These are phyloP conservation scores for Aspergillus intermedius DNA, from an alignment of 2,329 filamentous ascomycete species.

Conservation along the genomic window DNA sequence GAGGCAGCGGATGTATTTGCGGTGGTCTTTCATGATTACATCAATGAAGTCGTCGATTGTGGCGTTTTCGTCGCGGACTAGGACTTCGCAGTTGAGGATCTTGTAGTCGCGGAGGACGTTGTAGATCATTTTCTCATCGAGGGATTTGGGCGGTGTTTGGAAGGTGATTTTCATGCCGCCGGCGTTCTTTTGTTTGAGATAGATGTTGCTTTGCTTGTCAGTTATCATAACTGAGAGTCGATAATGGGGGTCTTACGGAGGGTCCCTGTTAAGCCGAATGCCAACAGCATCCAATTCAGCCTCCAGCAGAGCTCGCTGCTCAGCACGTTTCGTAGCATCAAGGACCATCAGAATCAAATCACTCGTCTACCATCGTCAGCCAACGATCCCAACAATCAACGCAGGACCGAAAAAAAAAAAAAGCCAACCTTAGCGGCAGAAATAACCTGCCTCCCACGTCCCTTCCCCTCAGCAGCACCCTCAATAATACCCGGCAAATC, in stretches of 20 bases:
- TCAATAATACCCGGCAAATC: slow-evolving; percentile 98
- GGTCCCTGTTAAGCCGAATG: slow-evolving; percentile 83
- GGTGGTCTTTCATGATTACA: slow-evolving; percentile 97
- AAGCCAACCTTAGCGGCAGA: slow-evolving; percentile 71
- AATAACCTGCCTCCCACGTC: slow-evolving; percentile 90
- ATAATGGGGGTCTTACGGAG: slow-evolving; percentile 56
- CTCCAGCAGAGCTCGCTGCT: slow-evolving; percentile 84
- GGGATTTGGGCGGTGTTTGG: slow-evolving; percentile 73
- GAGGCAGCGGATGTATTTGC: slow-evolving; percentile 89
- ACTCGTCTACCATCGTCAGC: slow-evolving; percentile 56
- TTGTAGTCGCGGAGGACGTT: slow-evolving; percentile 98
- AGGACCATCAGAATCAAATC: slow-evolving; percentile 95
- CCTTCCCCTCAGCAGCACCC: slow-evolving; percentile 91
- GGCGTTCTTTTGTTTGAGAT: slow-evolving; percentile 90
- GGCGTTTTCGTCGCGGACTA: slow-evolving; percentile 86
- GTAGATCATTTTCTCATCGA: slow-evolving; percentile 97
- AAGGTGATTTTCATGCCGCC: slow-evolving; percentile 99
- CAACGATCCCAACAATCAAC: background rate
- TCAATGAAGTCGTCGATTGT: slow-evolving; percentile 99
- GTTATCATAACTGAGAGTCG: background rate
- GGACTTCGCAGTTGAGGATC: slow-evolving; percentile 93
- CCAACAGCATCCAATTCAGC: slow-evolving; percentile 91
- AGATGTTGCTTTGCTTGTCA: slow-evolving; percentile 67
- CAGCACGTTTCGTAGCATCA: slow-evolving; percentile 91
- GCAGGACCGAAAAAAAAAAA: background rate